Conservation (phyloP, 2,329 filamentous ascomycete genomes). For the Leptographium lundbergii region DNA sequence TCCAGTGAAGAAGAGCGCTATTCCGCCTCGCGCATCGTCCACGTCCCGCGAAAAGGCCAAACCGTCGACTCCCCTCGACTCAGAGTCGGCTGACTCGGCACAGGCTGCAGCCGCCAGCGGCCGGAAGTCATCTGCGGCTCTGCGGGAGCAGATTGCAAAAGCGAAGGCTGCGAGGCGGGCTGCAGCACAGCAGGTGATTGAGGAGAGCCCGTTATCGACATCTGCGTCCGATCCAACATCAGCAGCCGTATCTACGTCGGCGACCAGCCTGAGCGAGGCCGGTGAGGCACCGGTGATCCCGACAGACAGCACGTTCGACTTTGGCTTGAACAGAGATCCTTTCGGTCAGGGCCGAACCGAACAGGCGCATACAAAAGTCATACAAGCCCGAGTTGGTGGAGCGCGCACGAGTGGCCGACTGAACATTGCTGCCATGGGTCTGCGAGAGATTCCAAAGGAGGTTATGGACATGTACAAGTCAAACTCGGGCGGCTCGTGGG, state of each 20-base stretch:
- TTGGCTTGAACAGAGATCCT: slow-evolving; percentile 49
- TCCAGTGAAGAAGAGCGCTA: slow-evolving; percentile 26
- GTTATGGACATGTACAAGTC: slow-evolving; percentile 86
- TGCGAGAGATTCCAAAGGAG: slow-evolving; percentile 69
- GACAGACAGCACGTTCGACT: slow-evolving; percentile 40
- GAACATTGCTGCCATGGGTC: slow-evolving; percentile 74
- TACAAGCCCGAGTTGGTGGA: slow-evolving; percentile 58
- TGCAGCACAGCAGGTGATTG: slow-evolving; percentile 17
- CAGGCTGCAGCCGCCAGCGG: slow-evolving; percentile 13
- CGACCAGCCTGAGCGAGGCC: slow-evolving; percentile 13
- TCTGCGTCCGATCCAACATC: not conserved
- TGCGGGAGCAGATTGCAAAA: slow-evolving; percentile 86
- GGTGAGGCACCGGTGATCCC: slow-evolving; percentile 29
- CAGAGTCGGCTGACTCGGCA: slow-evolving; percentile 22
- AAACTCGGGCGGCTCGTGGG: slow-evolving; percentile 65
- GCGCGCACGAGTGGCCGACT: slow-evolving; percentile 69
- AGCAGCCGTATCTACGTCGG: not conserved
- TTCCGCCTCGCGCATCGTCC: slow-evolving; percentile 25
- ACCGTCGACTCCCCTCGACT: slow-evolving; percentile 21
- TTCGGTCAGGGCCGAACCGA: slow-evolving; percentile 55
- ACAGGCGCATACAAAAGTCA: slow-evolving; percentile 48
- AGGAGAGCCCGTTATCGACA: not conserved
- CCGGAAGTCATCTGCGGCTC: slow-evolving; percentile 61
- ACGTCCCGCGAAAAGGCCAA: slow-evolving; percentile 24
- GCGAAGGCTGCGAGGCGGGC: slow-evolving; percentile 71